phyloP scores from a whole-genome alignment of 352 stramenopile species.

The Synura sp. region DNA sequence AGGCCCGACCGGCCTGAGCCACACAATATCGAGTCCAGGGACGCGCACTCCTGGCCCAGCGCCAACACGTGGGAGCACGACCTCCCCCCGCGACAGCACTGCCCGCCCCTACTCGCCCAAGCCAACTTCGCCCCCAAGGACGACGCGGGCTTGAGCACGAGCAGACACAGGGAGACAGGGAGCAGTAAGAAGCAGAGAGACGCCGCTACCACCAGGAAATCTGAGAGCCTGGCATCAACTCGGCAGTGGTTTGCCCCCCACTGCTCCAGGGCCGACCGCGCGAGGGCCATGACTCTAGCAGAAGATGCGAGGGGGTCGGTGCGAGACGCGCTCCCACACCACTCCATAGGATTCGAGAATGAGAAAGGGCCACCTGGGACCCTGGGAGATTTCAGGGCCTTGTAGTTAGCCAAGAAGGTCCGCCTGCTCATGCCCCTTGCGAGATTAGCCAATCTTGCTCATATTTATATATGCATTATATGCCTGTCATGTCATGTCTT shows the following conservation, averaged over 20 bases:
- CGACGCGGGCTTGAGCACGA: background rate
- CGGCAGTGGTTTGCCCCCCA: no score
- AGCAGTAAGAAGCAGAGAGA: background rate
- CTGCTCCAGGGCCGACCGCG: conserved; percentile 9
- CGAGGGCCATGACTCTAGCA: conserved; percentile 9
- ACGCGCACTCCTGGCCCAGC: no score
- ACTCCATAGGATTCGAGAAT: background rate
- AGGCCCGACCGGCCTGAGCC: background rate
- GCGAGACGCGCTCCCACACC: background rate
- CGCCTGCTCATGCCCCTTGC: background rate
- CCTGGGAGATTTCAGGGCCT: background rate
- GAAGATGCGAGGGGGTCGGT: no score
- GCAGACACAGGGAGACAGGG: no score
- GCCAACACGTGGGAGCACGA: background rate
- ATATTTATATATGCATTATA: no score
- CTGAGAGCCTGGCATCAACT: no score
- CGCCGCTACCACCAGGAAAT: conserved; percentile 17
- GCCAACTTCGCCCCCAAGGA: background rate
- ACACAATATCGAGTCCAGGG: background rate
- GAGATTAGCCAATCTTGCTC: no score
- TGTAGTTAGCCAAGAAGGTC: background rate
- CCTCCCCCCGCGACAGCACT: conserved; percentile 1
- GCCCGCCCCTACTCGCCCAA: background rate
- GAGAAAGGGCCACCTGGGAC: background rate
- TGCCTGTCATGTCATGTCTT: no score